Evolutionary conservation across 2,329 filamentous ascomycete species (phyloP).

Genomic region (Alternaria brassicae): DNA sequence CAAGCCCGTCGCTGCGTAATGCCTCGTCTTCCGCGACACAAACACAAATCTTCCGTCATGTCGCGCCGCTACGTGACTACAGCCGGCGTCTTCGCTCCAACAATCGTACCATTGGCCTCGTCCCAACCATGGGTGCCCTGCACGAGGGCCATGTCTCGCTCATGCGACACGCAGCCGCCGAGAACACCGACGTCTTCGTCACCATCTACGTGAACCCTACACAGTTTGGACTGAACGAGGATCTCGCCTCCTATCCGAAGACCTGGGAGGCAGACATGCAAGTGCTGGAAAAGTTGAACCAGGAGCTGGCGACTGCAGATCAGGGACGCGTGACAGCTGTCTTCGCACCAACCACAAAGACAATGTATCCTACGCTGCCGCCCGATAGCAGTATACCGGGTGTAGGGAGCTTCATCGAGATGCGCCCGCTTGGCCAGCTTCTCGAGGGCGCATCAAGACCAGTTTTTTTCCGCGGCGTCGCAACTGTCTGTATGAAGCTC

Average conservation of each 20-base stretch:
- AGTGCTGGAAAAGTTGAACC: conserved; percentile 71
- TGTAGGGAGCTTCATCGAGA: conserved; percentile 86
- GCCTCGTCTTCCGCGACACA: conserved; percentile 25
- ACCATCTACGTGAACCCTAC: conserved; percentile 96
- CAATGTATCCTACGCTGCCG: conserved; percentile 88
- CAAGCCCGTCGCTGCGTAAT: conserved; percentile 26
- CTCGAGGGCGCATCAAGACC: conserved; percentile 86
- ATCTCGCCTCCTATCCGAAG: conserved; percentile 85
- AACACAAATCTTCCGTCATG: conserved; percentile 78
- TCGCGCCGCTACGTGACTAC: conserved; percentile 73
- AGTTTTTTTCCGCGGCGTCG: conserved; percentile 95
- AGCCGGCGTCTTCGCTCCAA: conserved; percentile 70
- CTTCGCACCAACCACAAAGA: conserved; percentile 81
- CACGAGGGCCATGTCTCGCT: conserved; percentile 89
- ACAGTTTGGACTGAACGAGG: conserved; percentile 90
- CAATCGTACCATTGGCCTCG: conserved; percentile 79
- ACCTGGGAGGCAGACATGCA: conserved; percentile 83
- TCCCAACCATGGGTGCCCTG: conserved; percentile 98
- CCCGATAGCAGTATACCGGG: conserved; percentile 75
- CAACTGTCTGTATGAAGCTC: conserved; percentile 94
- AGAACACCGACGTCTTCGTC: conserved; percentile 87
- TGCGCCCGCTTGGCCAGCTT: conserved; percentile 81
- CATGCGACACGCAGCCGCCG: conserved; percentile 80
- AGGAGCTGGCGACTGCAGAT: conserved; percentile 66
- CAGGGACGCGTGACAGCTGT: conserved; percentile 77